phyloP scores from a whole-genome alignment of 768 basidiomycete genomes.

The Suillus hirtellus region DNA sequence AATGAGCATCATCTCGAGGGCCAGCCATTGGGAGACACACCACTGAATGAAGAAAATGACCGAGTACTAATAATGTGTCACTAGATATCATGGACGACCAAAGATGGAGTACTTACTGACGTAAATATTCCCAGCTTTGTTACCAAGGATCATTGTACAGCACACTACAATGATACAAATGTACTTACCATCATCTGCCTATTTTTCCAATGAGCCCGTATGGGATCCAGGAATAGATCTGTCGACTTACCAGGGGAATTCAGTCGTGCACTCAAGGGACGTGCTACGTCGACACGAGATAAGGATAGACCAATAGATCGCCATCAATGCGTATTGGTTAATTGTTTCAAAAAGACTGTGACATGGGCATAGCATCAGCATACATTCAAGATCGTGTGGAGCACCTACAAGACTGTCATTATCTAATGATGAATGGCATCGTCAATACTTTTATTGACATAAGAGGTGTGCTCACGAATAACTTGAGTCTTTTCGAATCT shows the following conservation, averaged over 20 bases:
- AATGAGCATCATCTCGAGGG: background rate
- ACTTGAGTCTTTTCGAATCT: conserved; percentile 16
- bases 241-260: background rate
- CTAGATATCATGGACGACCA: background rate
- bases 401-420: background rate
- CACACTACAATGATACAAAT: background rate
- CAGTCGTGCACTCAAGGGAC: background rate
- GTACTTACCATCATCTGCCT: conserved; percentile 1
- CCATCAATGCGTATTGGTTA: background rate
- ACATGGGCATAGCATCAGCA: background rate
- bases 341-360: background rate
- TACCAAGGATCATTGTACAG: background rate
- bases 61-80: conserved; percentile 14
- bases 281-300: conserved; percentile 1
- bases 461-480: conserved; percentile 15
- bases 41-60: conserved; percentile 23
- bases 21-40: conserved; percentile 8
- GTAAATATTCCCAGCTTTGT: background rate
- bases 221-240: background rate
- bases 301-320: background rate
- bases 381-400: background rate
- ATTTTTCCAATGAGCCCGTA: background rate
- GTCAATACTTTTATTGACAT: background rate
- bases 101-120: background rate
- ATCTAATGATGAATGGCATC: background rate